These are phyloP conservation scores for Macrocystidia cucumis DNA, from an alignment of 1,284 basidiomycete species.

Conservation along the genomic window DNA sequence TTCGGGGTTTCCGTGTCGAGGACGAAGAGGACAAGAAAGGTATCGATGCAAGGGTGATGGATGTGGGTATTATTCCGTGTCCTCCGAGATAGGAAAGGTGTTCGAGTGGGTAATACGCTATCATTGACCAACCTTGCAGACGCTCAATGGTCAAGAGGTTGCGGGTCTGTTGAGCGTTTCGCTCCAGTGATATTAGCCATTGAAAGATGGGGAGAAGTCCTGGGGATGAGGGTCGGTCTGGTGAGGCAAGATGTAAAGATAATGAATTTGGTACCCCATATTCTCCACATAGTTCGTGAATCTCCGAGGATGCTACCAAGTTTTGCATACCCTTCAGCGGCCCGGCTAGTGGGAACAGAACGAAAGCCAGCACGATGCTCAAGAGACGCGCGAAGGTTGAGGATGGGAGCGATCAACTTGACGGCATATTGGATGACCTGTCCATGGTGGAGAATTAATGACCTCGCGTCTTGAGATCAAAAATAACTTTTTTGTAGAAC, in stretches of 20 bases:
- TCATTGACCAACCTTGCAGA: conserved; percentile 79
- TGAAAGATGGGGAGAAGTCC: conserved; percentile 71
- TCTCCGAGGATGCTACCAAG: conserved; percentile 52
- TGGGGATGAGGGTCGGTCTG: conserved; percentile 17
- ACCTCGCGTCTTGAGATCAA: not conserved
- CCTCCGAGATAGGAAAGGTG: conserved; percentile 66
- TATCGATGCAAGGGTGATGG: conserved; percentile 34
- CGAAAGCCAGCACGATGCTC: conserved; percentile 56
- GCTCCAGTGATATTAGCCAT: conserved; percentile 70
- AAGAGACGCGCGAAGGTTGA: conserved; percentile 58
- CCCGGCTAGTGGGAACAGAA: conserved; percentile 38
- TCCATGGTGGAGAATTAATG: too few species aligned
- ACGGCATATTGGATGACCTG: conserved; percentile 66
- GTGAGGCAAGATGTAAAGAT: conserved; percentile 1
- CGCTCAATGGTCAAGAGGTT: conserved; percentile 70
- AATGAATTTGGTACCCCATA: conserved; percentile 79
- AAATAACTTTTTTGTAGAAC: not conserved
- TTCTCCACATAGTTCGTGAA: conserved; percentile 64
- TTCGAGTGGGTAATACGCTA: conserved; percentile 77
- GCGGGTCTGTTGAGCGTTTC: conserved; percentile 58
- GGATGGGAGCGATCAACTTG: conserved; percentile 59
- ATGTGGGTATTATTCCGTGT: conserved; percentile 54
- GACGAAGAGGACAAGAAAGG: conserved; percentile 30
- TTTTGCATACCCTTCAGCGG: conserved; percentile 46
- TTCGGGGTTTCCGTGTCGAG: conserved; percentile 33